A percentile compares a stretch with the other conserved stretches of the same genome.
These are phyloP conservation scores for Ceratocystis ficicola DNA, from an alignment of 2,329 filamentous ascomycete species.

Conservation along the genomic window DNA sequence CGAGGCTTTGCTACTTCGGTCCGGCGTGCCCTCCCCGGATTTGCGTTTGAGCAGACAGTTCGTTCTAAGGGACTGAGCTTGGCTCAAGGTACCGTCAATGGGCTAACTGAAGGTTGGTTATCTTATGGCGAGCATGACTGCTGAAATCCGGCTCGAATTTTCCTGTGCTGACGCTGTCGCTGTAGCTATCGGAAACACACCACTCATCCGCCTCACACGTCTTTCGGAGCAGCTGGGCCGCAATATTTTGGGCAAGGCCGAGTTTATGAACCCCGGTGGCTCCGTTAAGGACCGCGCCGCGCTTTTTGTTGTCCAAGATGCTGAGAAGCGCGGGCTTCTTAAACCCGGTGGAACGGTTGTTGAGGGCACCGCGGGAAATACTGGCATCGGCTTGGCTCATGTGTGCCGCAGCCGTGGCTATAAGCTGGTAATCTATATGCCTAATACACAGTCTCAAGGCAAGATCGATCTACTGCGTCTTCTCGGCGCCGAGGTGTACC, in stretches of 20 bases:
- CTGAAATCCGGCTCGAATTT: background rate
- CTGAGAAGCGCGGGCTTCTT: slow-evolving; percentile 75
- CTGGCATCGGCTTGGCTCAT: slow-evolving; percentile 92
- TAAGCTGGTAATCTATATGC: slow-evolving; percentile 98
- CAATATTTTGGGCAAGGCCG: slow-evolving; percentile 88
- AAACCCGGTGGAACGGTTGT: slow-evolving; percentile 83
- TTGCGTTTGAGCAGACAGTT: slow-evolving; percentile 66
- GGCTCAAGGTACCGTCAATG: slow-evolving; percentile 65
- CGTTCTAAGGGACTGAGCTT: slow-evolving; percentile 58
- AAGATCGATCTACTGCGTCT: slow-evolving; percentile 90
- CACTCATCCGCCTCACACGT: slow-evolving; percentile 76
- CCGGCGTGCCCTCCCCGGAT: slow-evolving; percentile 48
- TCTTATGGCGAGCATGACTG: background rate
- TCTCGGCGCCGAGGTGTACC: slow-evolving; percentile 87
- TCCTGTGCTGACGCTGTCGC: background rate
- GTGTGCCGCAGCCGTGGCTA: slow-evolving; percentile 89
- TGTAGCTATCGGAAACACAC: slow-evolving; percentile 90
- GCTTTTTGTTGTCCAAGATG: slow-evolving; percentile 84
- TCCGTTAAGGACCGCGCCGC: slow-evolving; percentile 94
- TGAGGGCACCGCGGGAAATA: slow-evolving; percentile 95
- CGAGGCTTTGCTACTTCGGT: slow-evolving; percentile 56
- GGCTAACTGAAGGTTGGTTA: slow-evolving; percentile 66
- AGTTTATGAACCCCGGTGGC: slow-evolving; percentile 97
- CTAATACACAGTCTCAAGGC: slow-evolving; percentile 93
- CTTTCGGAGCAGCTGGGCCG: slow-evolving; percentile 87